Evolutionary conservation across 2,329 filamentous ascomycete species (phyloP), one percentile per base, ranked within the genome.

Genomic region (Salinomyces thailandicus): DNA sequence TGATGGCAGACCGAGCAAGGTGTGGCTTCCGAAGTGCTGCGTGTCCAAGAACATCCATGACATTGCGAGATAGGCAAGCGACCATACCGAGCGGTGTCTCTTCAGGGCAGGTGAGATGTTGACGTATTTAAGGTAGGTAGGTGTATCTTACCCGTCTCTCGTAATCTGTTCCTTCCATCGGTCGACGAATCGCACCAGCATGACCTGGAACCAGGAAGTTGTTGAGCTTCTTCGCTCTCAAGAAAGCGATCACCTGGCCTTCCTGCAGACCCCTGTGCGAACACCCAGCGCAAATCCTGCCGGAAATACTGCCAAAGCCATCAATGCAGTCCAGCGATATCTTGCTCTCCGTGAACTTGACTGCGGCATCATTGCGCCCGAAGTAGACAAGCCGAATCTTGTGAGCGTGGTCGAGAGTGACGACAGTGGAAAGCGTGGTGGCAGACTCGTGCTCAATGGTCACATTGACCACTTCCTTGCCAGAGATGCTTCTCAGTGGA

Each of bases 401-500:
- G 55, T 62, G 19, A 50, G 49, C 35, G 51, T 58, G 6, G 56
- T 62, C 28, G 18, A 40, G 4, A 47, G 47, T 5, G 35, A 33
- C 4, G 38, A 18, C 18, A 16, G n/a, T 2, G 13, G n/a, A 7
- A 38, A 43, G 5, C 33, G 43, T 9, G 54, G 54, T 0, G 56
- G 51, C 0, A 53, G 57, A 4, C 47, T 66, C 9, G 50, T 62
- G 2, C 44, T 66, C 26, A 66, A 67, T 36, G 61, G 62, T 3
- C 63, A 66, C 38, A 61, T 66, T 9, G 63, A 66, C 33, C 57
- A 60, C 3, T 65, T 64, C 32, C 62, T 62, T 0, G 58, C 58
- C 0, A 55, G 51, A 1, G 53, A 55, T 15, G 45, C 49, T 1
- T 41, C 49, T 5, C 47, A 55, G n/a, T 64, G 61, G 61, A 39